These are phyloP conservation scores for Copromyces sp. DNA, from an alignment of 495 filamentous ascomycete genomes.

Conservation along the genomic window DNA sequence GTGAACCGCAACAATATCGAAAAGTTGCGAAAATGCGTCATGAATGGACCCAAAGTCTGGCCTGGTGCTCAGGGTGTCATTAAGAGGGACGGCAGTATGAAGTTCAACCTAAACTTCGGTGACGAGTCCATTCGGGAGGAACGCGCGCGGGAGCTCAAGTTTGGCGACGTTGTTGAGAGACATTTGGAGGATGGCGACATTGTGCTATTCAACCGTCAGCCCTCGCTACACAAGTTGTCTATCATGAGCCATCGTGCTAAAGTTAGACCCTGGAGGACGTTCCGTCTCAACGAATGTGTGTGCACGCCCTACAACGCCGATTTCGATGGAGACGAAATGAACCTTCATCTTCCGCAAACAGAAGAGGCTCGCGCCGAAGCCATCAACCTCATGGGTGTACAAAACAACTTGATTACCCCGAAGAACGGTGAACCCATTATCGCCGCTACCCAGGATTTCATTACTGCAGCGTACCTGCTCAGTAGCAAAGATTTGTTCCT, in stretches of 20 bases:
- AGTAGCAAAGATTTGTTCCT: conserved; percentile 92
- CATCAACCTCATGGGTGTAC: conserved; percentile 94
- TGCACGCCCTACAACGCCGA: conserved; percentile 98
- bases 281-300: conserved; percentile 94
- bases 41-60: conserved; percentile 64
- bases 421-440: conserved; percentile 99
- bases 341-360: conserved; percentile 94
- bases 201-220: conserved; percentile 96
- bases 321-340: conserved; percentile 99
- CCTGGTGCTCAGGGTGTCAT: conserved; percentile 78
- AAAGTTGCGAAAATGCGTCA: conserved; percentile 62
- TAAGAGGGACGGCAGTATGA: conserved; percentile 55
- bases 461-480: conserved; percentile 83
- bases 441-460: conserved; percentile 96
- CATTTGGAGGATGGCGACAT: conserved; percentile 95
- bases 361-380: conserved; percentile 95
- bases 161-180: conserved; percentile 85
- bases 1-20: conserved; percentile 73
- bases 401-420: conserved; percentile 88
- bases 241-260: conserved; percentile 92
- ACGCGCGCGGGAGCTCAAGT: conserved; percentile 58
- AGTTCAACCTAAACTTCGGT: conserved; percentile 65
- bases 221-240: conserved; percentile 94
- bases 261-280: conserved; percentile 89
- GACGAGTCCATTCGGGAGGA: conserved; percentile 38